These are phyloP conservation scores for Pyrrhoderma lamaoense DNA, from an alignment of 1,284 basidiomycete species.

Conservation along the genomic window DNA sequence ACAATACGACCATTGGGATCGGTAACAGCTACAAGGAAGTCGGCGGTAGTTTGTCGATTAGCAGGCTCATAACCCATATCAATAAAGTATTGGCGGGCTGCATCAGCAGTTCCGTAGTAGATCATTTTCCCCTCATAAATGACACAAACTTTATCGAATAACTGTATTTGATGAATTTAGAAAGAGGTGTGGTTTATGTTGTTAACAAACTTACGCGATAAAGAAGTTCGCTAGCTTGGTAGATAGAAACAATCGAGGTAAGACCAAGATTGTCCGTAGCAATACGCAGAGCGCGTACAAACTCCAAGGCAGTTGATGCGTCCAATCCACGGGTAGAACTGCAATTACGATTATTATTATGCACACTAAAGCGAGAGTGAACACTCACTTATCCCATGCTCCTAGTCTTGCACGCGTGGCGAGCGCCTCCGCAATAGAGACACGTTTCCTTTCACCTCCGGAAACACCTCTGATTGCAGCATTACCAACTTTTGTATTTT, in stretches of 20 bases:
- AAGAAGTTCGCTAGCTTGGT: conserved; percentile 49
- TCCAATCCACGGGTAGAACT: conserved; percentile 40
- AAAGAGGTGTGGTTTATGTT: no score
- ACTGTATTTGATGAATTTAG: conserved; percentile 20
- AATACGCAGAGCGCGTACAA: conserved; percentile 47
- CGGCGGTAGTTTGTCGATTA: conserved; percentile 42
- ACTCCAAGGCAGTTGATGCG: conserved; percentile 54
- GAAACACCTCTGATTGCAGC: conserved; percentile 37
- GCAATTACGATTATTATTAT: not conserved
- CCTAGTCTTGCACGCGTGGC: conserved; percentile 51
- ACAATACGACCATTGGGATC: conserved; percentile 50
- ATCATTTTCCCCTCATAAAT: conserved; percentile 58
- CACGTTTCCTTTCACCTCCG: conserved; percentile 62
- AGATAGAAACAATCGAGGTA: conserved; percentile 52
- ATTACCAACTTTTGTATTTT: conserved; percentile 40
- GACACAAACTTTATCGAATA: conserved; percentile 60
- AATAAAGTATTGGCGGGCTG: conserved; percentile 53
- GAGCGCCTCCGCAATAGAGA: conserved; percentile 68
- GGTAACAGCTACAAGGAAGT: conserved; percentile 37
- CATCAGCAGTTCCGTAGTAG: conserved; percentile 49
- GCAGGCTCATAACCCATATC: conserved; percentile 54
- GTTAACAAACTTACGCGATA: conserved; percentile 26
- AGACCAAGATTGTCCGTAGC: conserved; percentile 44
- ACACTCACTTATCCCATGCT: conserved; percentile 65
- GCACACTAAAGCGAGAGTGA: not conserved